Percentiles rank a stretch among this genome's conserved stretches.
Conservation (phyloP, 129 eudicot genomes). For the Helianthus tuberosus region DNA sequence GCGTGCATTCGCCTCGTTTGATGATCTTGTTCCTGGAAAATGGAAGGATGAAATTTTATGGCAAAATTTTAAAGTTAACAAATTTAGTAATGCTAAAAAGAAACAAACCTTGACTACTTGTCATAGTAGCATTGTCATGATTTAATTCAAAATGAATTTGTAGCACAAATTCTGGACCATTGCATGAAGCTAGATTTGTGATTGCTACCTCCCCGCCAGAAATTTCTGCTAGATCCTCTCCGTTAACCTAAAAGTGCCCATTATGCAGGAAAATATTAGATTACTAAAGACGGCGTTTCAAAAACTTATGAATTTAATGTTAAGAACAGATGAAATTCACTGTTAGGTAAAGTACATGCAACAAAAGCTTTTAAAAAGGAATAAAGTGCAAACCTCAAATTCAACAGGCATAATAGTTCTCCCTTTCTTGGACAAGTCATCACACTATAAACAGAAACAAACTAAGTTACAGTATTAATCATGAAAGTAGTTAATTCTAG, state of each 20-base stretch:
- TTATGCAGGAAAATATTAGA: conserved; percentile 10
- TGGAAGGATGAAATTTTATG: not conserved
- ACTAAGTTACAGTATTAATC: not conserved
- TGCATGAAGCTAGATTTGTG: conserved; percentile 71
- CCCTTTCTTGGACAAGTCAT: conserved; percentile 56
- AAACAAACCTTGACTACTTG: conserved; percentile 40
- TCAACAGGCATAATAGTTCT: conserved; percentile 53
- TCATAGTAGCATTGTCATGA: conserved; percentile 32
- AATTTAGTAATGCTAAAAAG: conserved; percentile 2
- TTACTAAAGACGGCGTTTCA: not conserved
- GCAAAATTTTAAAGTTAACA: not conserved
- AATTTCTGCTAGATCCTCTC: conserved; percentile 56
- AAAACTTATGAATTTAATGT: not conserved
- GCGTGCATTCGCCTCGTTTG: conserved; percentile 71
- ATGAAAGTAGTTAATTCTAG: not conserved
- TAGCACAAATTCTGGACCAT: conserved; percentile 71
- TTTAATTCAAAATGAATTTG: conserved; percentile 43
- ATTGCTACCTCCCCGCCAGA: conserved; percentile 72
- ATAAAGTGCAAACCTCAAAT: conserved; percentile 49
- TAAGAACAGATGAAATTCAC: not conserved
- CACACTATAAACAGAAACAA: conserved; percentile 54
- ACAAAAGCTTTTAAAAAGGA: not conserved
- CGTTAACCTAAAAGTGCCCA: conserved; percentile 64
- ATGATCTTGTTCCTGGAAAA: conserved; percentile 46
- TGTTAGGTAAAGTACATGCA: conserved; percentile 2